Evolutionary conservation across 352 stramenopile genomes (phyloP), one percentile per base, ranked within the genome.

Genomic region (Ophiocytium majus): DNA sequence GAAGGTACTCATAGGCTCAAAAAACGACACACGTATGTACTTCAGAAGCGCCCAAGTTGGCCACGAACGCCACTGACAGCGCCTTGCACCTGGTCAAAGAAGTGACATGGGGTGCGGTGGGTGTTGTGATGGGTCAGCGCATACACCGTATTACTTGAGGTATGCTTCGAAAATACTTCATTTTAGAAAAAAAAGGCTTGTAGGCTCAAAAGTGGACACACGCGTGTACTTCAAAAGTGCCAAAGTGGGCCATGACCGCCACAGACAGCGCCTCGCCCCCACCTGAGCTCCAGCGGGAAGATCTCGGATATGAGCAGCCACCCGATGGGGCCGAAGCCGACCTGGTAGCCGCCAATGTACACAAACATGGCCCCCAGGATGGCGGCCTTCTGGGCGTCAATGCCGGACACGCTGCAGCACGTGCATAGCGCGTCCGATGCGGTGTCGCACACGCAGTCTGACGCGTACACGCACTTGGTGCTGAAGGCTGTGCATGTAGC

Each of bases 171-270:
- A n/a, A n/a, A n/a, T n/a, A n/a, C n/a, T n/a, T n/a, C n/a, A n/a
- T n/a, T n/a, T n/a, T n/a, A n/a, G n/a, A n/a, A n/a, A n/a, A n/a
- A n/a, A n/a, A n/a, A n/a, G n/a, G n/a, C n/a, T n/a, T n/a, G n/a
- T n/a, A n/a, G n/a, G n/a, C n/a, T n/a, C n/a, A n/a, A n/a, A n/a
- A n/a, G n/a, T n/a, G n/a, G n/a, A n/a, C n/a, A n/a, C n/a, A n/a
- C n/a, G n/a, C n/a, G n/a, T n/a, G n/a, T n/a, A n/a, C n/a, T n/a
- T n/a, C n/a, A n/a, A n/a, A n/a, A n/a, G n/a, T 91, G 66, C 93
- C 35, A 91, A 95, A 98, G 85, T 96, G 96, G 9, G 93, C 90
- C 0, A 93, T 91, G 32, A 94, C 95, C 9, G 93, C 91, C 0
- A 95, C 78, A 37, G 91, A 94, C 14, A 97, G 91, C 0, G 93